Conservation (phyloP, 345 rosid species). For the Lepidium aucheri region DNA sequence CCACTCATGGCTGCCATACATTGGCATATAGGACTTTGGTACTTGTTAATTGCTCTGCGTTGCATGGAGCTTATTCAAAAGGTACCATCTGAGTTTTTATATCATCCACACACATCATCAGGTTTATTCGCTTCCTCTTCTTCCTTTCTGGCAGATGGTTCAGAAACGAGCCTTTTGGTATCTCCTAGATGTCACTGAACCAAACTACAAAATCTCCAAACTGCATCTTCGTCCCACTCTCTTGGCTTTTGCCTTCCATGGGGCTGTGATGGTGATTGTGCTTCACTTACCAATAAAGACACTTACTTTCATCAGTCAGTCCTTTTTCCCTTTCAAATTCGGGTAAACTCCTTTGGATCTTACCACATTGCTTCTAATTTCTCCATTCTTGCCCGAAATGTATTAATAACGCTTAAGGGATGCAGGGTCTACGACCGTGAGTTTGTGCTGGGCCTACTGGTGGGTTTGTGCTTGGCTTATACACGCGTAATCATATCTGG, state of each 20-base stretch:
- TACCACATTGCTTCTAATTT: not conserved
- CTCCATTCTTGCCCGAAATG: not conserved
- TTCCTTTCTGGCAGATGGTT: not conserved
- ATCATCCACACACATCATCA: not conserved
- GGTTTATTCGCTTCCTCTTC: not conserved
- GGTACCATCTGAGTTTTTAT: conserved; percentile 1
- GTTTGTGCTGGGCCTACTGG: not conserved
- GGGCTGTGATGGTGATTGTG: conserved; percentile 1
- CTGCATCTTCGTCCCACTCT: not conserved
- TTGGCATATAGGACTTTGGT: not conserved
- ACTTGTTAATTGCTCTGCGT: not conserved
- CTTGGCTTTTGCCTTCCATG: conserved; percentile 7
- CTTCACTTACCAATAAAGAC: conserved; percentile 12
- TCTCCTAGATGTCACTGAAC: conserved; percentile 9
- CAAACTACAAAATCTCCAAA: conserved; percentile 1
- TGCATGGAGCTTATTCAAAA: conserved; percentile 6
- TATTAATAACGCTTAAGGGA: not conserved
- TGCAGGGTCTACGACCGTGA: not conserved
- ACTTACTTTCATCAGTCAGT: not conserved
- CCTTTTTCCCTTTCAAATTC: conserved; percentile 11
- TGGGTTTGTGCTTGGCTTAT: not conserved
- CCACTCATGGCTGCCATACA: not conserved
- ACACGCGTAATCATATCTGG: not conserved
- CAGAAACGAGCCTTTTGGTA: conserved; percentile 11
- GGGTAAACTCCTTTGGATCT: not conserved